These are phyloP conservation scores for Amanita subjunquillea DNA, from an alignment of 768 basidiomycete species.

Conservation along the genomic window DNA sequence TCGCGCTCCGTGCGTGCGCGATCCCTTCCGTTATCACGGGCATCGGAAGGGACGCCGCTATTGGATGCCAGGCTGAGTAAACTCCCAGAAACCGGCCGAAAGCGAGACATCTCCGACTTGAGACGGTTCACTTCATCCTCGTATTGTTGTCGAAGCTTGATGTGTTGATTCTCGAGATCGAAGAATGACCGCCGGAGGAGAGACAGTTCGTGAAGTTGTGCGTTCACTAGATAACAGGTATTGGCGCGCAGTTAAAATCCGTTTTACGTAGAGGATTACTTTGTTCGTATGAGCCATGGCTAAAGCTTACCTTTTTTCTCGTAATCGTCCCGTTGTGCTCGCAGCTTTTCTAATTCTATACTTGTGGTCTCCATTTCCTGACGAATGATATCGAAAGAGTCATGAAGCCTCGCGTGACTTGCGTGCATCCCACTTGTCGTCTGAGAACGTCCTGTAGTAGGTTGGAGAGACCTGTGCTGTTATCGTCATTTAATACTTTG, in stretches of 20 bases:
- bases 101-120: conserved; percentile 47
- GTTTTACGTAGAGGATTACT: conserved; percentile 1
- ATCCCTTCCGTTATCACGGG: conserved; percentile 3
- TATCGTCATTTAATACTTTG: not conserved
- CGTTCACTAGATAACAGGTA: conserved; percentile 32
- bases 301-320: conserved; percentile 59
- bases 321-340: conserved; percentile 69
- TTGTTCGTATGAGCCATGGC: not conserved
- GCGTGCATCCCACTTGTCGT: conserved; percentile 23
- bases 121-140: conserved; percentile 64
- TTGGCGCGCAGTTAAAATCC: conserved; percentile 3
- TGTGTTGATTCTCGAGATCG: conserved; percentile 72
- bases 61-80: not conserved
- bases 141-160: conserved; percentile 63
- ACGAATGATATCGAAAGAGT: conserved; percentile 68
- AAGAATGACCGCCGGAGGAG: conserved; percentile 72
- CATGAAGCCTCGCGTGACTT: conserved; percentile 35
- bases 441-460: conserved; percentile 23
- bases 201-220: conserved; percentile 72
- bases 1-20: not conserved
- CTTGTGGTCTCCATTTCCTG: conserved; percentile 69
- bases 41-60: not conserved
- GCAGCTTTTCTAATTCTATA: conserved; percentile 48
- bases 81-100: conserved; percentile 18
- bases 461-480: conserved; percentile 39